phyloP scores from a whole-genome alignment of 2,329 filamentous ascomycete genomes.

The Aureobasidium sp. region DNA sequence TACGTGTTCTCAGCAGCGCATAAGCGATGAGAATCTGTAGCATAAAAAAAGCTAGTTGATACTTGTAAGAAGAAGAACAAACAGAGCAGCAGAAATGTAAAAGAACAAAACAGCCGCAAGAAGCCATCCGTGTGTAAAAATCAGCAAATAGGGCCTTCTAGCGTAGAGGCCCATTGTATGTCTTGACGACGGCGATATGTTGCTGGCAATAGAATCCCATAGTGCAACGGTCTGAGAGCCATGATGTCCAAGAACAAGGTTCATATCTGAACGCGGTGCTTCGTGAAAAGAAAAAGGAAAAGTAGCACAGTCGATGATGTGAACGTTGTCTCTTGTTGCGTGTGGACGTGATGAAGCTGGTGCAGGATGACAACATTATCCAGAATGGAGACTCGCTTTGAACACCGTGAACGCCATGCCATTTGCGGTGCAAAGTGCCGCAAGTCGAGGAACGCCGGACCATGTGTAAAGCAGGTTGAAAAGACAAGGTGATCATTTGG shows the following conservation, averaged over 20 bases:
- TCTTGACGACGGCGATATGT: conserved; percentile 6
- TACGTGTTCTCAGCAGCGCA: background rate
- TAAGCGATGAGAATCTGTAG: conserved; percentile 7
- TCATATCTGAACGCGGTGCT: background rate
- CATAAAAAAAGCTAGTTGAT: conserved; percentile 11
- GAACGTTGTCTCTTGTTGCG: conserved; percentile 8
- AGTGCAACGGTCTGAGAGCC: conserved; percentile 1
- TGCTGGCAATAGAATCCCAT: background rate
- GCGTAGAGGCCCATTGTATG: background rate
- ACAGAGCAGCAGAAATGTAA: conserved; percentile 10
- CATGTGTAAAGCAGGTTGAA: conserved; percentile 11
- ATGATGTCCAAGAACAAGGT: conserved; percentile 4
- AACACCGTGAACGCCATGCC: conserved; percentile 16
- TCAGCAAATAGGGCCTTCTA: background rate
- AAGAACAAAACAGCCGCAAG: background rate
- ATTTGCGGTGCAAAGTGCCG: conserved; percentile 9
- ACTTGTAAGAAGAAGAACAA: conserved; percentile 13
- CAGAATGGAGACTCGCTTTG: conserved; percentile 13
- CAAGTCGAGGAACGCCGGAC: conserved; percentile 10
- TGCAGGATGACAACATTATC: conserved; percentile 8
- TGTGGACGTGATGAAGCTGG: conserved; percentile 12
- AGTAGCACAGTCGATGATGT: conserved; percentile 2
- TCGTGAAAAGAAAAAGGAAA: conserved; percentile 1
- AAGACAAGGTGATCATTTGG: conserved; percentile 9
- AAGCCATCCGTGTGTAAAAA: conserved; percentile 2